A percentile compares a stretch with the other conserved stretches of the same genome.
phyloP scores from a whole-genome alignment of 2,329 filamentous ascomycete genomes.

The Xylariomycetidae sp. region DNA sequence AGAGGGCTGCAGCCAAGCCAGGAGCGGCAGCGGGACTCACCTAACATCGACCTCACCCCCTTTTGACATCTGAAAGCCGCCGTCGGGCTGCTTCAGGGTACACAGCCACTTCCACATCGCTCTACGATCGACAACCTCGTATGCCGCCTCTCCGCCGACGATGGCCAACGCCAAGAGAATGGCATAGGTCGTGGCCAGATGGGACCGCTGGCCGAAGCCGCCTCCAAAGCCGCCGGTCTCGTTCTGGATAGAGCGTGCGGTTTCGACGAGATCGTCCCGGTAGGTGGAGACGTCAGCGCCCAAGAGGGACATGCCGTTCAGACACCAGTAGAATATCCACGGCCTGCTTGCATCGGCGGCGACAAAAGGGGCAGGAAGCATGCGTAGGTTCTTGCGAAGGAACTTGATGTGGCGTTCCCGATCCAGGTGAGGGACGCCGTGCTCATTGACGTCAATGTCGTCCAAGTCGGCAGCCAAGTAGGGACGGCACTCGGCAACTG shows the following conservation, averaged over 20 bases:
- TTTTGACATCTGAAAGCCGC: slow-evolving; percentile 81
- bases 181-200: slow-evolving; percentile 86
- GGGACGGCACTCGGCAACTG: slow-evolving; percentile 61
- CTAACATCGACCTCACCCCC: slow-evolving; percentile 91
- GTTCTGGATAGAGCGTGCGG: slow-evolving; percentile 78
- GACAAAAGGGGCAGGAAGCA: slow-evolving; percentile 64
- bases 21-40: slow-evolving; percentile 38
- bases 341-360: slow-evolving; percentile 80
- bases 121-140: slow-evolving; percentile 71
- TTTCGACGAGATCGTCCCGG: slow-evolving; percentile 63
- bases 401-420: slow-evolving; percentile 57
- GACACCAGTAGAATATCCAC: slow-evolving; percentile 92
- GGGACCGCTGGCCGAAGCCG: slow-evolving; percentile 83
- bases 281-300: slow-evolving; percentile 68
- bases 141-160: slow-evolving; percentile 68
- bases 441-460: slow-evolving; percentile 52
- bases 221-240: slow-evolving; percentile 80
- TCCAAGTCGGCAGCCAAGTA: slow-evolving; percentile 54
- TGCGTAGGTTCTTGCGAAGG: slow-evolving; percentile 50
- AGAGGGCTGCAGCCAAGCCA: slow-evolving; percentile 11
- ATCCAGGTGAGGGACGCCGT: slow-evolving; percentile 70
- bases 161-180: slow-evolving; percentile 71
- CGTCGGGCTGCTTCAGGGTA: slow-evolving; percentile 75
- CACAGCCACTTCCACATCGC: slow-evolving; percentile 90
- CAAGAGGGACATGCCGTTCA: slow-evolving; percentile 68